phyloP scores from a whole-genome alignment of 805 yeast genomes.

The Candida dendrica region DNA sequence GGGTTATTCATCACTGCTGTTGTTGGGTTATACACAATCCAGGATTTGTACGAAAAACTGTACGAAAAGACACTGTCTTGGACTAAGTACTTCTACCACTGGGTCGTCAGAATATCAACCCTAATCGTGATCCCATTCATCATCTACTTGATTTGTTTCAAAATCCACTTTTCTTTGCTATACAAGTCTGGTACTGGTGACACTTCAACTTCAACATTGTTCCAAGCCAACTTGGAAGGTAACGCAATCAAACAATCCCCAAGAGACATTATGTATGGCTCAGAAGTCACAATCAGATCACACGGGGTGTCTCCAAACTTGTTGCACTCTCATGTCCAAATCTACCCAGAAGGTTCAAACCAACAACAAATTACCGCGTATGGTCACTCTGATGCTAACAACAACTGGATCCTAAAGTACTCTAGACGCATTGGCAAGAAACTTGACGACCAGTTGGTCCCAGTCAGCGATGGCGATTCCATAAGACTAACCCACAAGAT shows the following conservation, averaged over 20 bases:
- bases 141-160: conserved; percentile 69
- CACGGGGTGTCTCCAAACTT: conserved; percentile 72
- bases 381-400: conserved; percentile 81
- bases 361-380: conserved; percentile 96
- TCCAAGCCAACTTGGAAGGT: conserved; percentile 79
- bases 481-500: conserved; percentile 66
- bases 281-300: conserved; percentile 39
- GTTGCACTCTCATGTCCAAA: conserved; percentile 81
- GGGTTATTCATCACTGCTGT: conserved; percentile 62
- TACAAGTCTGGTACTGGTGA: conserved; percentile 89
- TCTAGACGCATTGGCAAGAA: conserved; percentile 31
- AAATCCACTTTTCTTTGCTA: conserved; percentile 70
- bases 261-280: conserved; percentile 56
- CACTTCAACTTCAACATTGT: conserved; percentile 79
- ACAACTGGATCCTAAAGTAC: conserved; percentile 70
- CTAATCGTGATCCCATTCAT: conserved; percentile 66
- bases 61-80: conserved; percentile 24
- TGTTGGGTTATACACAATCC: conserved; percentile 51
- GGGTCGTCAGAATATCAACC: conserved; percentile 60
- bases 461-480: conserved; percentile 52
- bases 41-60: conserved; percentile 42
- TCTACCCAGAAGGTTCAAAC: conserved; percentile 84
- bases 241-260: conserved; percentile 61
- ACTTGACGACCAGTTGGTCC: conserved; percentile 10
- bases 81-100: conserved; percentile 46